Percentiles rank a stretch among this genome's conserved stretches.
These are phyloP conservation scores for Panaeolus cyanescens DNA, from an alignment of 768 basidiomycete genomes.

Conservation along the genomic window DNA sequence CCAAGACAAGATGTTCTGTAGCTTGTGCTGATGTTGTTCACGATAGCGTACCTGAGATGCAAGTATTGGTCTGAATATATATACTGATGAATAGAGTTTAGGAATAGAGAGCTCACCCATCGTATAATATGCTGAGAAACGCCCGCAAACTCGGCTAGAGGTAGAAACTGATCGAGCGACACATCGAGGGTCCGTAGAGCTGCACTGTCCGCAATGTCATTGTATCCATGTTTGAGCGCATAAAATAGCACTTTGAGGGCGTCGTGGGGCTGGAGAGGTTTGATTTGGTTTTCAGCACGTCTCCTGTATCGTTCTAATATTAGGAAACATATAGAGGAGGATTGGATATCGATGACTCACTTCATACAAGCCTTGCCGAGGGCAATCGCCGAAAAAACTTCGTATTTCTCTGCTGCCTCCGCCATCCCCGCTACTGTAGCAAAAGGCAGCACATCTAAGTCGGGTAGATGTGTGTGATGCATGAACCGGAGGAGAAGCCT, in stretches of 20 bases:
- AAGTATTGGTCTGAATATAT: too few relatives aligned
- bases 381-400: constrained; percentile 13
- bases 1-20: too few relatives aligned
- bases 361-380: constrained; percentile 14
- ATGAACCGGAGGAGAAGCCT: constrained; percentile 9
- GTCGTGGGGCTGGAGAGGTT: too few relatives aligned
- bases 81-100: too few relatives aligned
- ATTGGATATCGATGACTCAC: neutral
- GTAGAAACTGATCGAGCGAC: neutral
- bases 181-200: constrained; percentile 2
- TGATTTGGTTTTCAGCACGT: neutral
- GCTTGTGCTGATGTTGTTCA: too few relatives aligned
- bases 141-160: too few relatives aligned
- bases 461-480: constrained; percentile 13
- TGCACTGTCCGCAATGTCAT: constrained; percentile 8
- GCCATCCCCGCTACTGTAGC: constrained; percentile 4
- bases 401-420: constrained; percentile 18
- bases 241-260: constrained; percentile 9
- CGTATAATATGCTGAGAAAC: too few relatives aligned
- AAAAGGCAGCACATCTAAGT: neutral
- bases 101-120: too few relatives aligned
- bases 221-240: constrained; percentile 11
- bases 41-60: too few relatives aligned
- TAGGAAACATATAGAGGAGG: neutral
- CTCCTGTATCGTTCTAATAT: neutral